Percentiles rank a stretch among this genome's conserved stretches.
phyloP scores from a whole-genome alignment of 257 asterid genomes.

The Petrea volubilis region DNA sequence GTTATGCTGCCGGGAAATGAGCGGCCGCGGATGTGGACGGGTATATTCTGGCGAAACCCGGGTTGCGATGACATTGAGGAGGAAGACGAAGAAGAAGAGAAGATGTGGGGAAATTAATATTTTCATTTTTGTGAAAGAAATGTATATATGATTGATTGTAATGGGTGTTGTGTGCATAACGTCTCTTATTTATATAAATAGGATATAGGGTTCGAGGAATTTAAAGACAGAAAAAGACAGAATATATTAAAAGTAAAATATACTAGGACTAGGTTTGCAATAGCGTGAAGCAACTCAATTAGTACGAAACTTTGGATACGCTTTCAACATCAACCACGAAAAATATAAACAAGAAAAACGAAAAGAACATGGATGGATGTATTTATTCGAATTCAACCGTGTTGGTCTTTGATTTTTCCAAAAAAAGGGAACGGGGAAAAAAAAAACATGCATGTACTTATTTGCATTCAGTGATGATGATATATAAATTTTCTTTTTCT shows the following conservation, averaged over 20 bases:
- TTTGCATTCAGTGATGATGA: too few relatives aligned
- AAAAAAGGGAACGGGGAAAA: too few relatives aligned
- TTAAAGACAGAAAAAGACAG: neutral
- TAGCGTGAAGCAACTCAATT: constrained; percentile 40
- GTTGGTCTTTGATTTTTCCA: too few relatives aligned
- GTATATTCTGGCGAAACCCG: constrained; percentile 51
- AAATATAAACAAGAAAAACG: too few relatives aligned
- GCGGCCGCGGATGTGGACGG: constrained; percentile 67
- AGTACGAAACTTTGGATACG: constrained; percentile 20
- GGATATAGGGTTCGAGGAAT: neutral
- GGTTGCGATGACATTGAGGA: constrained; percentile 12
- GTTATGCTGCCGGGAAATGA: constrained; percentile 36
- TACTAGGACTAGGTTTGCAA: constrained; percentile 1
- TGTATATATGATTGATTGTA: neutral
- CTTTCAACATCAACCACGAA: constrained; percentile 25
- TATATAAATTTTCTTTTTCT: too few relatives aligned
- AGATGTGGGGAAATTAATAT: neutral
- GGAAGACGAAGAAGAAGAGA: constrained; percentile 23
- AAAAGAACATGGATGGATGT: too few relatives aligned
- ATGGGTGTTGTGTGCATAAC: neutral
- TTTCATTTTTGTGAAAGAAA: constrained; percentile 24
- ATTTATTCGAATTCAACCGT: too few relatives aligned
- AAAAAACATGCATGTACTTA: too few relatives aligned
- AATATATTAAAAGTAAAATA: neutral
- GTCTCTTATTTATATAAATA: neutral